phyloP scores from a whole-genome alignment of 805 yeast genomes.

The Cyberlindnera americana region DNA sequence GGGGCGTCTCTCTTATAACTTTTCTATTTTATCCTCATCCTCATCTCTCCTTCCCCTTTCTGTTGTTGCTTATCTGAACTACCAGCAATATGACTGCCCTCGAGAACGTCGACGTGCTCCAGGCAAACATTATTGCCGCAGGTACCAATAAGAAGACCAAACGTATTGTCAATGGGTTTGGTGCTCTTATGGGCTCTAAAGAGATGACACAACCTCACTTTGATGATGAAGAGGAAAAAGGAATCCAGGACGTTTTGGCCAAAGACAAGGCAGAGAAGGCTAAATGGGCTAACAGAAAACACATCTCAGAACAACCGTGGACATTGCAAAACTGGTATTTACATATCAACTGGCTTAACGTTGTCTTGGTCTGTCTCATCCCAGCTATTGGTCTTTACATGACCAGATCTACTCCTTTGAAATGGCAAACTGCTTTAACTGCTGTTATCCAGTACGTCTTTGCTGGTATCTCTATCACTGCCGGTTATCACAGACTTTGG shows the following conservation, averaged over 20 bases:
- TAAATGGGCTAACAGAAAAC: constrained; percentile 40
- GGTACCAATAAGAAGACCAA: constrained; percentile 70
- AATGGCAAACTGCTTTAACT: constrained; percentile 25
- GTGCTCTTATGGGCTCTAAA: constrained; percentile 78
- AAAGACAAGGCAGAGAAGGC: constrained; percentile 40
- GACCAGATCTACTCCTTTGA: constrained; percentile 46
- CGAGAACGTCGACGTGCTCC: constrained; percentile 52
- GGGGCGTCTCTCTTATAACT: not conserved
- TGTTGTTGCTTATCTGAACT: not conserved
- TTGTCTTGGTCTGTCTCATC: constrained; percentile 56
- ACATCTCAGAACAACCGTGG: constrained; percentile 79
- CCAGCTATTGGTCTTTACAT: constrained; percentile 53
- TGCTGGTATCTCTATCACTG: constrained; percentile 76
- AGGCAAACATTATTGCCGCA: constrained; percentile 77
- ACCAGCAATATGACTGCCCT: constrained; percentile 12
- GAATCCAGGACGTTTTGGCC: constrained; percentile 41
- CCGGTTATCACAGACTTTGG: constrained; percentile 80
- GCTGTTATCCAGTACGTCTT: constrained; percentile 49
- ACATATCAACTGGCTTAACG: constrained; percentile 77
- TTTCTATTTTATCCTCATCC: not conserved
- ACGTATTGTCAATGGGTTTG: constrained; percentile 78
- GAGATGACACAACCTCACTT: constrained; percentile 65
- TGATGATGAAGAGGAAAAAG: constrained; percentile 44
- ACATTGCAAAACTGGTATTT: constrained; percentile 66
- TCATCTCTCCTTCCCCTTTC: not conserved